A percentile compares a stretch with the other conserved stretches of the same genome.
These are phyloP conservation scores for Durotheca rogersii DNA, from an alignment of 495 filamentous ascomycete genomes.

Conservation along the genomic window DNA sequence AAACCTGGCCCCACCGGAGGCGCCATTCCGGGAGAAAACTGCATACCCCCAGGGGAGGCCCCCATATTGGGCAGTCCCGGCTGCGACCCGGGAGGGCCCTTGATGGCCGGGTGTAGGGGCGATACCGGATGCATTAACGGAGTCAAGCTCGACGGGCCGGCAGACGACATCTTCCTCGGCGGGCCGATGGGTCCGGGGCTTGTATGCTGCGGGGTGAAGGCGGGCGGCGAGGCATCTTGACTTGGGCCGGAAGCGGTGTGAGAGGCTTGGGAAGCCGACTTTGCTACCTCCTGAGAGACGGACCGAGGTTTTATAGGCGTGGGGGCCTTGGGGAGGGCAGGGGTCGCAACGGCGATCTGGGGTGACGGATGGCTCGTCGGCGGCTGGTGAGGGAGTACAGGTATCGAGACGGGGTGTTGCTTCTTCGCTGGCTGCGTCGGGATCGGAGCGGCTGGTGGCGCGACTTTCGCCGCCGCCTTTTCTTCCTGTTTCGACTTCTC, in stretches of 20 bases:
- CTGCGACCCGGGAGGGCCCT: slow-evolving; percentile 49
- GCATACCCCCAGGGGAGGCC: slow-evolving; percentile 43
- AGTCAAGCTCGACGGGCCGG: slow-evolving; percentile 25
- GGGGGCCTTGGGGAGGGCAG: slow-evolving; percentile 77
- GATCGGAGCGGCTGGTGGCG: slow-evolving; percentile 38
- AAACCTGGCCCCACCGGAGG: slow-evolving; percentile 43
- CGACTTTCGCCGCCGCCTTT: slow-evolving; percentile 46
- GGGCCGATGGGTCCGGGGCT: slow-evolving; percentile 55
- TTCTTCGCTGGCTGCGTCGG: slow-evolving; percentile 52
- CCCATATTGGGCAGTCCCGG: slow-evolving; percentile 39
- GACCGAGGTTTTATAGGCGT: slow-evolving; percentile 76
- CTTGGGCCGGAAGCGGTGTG: slow-evolving; percentile 53
- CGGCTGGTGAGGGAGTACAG: slow-evolving; percentile 49
- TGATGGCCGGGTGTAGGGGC: slow-evolving; percentile 42
- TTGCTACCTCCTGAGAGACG: slow-evolving; percentile 76
- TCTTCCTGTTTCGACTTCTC: slow-evolving; percentile 56
- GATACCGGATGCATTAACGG: slow-evolving; percentile 38
- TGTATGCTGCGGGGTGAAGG: slow-evolving; percentile 56
- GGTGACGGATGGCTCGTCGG: slow-evolving; percentile 65
- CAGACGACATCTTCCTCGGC: slow-evolving; percentile 43
- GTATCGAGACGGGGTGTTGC: slow-evolving; percentile 54
- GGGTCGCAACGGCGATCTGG: slow-evolving; percentile 73
- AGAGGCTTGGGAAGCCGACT: slow-evolving; percentile 66
- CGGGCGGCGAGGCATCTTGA: slow-evolving; percentile 66
- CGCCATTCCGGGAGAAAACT: slow-evolving; percentile 61